phyloP scores from a whole-genome alignment of 306 rosid genomes.

The Cajanus cajan region DNA sequence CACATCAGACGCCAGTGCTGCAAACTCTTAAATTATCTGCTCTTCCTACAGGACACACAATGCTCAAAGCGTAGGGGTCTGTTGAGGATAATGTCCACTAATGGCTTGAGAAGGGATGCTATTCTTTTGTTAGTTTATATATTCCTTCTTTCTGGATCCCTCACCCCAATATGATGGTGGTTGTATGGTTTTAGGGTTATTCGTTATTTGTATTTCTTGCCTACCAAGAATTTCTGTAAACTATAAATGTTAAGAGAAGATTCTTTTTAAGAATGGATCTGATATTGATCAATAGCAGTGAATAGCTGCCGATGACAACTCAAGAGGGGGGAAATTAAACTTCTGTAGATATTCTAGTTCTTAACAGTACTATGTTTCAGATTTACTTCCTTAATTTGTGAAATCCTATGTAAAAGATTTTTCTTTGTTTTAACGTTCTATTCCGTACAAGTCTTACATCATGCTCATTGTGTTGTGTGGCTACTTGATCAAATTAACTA shows the following conservation, averaged over 20 bases:
- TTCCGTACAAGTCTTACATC: not conserved
- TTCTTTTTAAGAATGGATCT: conserved; percentile 2
- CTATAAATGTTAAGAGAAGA: not conserved
- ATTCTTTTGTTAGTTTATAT: not conserved
- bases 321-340: not conserved
- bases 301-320: not conserved
- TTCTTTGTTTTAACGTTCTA: not conserved
- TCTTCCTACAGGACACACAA: not conserved
- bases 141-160: not conserved
- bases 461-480: conserved; percentile 7
- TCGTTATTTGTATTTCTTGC: not conserved
- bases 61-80: not conserved
- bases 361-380: not conserved
- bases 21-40: not conserved
- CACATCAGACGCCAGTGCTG: too few species aligned
- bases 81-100: not conserved
- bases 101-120: conserved; percentile 2
- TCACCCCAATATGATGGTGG: not conserved
- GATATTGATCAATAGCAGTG: not conserved
- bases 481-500: not conserved
- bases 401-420: not conserved
- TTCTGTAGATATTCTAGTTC: not conserved
- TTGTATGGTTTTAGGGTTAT: not conserved
- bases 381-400: not conserved
- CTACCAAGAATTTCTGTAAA: not conserved